Percentiles rank a stretch among this genome's conserved stretches.
These are phyloP conservation scores for Hexamita inflata DNA, from an alignment of 208 protist genomes.

Conservation along the genomic window DNA sequence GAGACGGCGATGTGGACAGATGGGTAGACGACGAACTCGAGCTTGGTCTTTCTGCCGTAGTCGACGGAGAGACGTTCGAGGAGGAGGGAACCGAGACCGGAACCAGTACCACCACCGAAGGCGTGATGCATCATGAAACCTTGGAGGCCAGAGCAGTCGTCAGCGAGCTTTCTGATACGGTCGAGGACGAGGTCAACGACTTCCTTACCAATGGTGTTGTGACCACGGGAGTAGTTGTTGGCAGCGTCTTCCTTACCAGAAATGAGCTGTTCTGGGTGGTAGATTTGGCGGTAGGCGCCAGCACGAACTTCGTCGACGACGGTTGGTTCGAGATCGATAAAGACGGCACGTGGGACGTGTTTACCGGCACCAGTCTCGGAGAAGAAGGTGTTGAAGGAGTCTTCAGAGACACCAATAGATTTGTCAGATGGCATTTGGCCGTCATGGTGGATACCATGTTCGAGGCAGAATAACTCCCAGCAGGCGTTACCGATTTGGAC, in stretches of 20 bases:
- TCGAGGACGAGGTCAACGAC: slow-evolving; percentile 76
- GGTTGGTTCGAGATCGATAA: slow-evolving; percentile 58
- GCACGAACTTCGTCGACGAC: slow-evolving; percentile 47
- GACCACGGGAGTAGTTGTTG: slow-evolving; percentile 68
- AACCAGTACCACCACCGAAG: slow-evolving; percentile 92
- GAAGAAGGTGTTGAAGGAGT: slow-evolving; percentile 79
- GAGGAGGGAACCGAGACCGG: slow-evolving; percentile 81
- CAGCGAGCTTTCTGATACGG: slow-evolving; percentile 79
- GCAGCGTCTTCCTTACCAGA: slow-evolving; percentile 57
- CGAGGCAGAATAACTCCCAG: slow-evolving; percentile 72
- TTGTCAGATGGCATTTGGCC: slow-evolving; percentile 66
- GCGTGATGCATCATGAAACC: slow-evolving; percentile 93
- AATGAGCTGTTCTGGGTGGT: slow-evolving; percentile 54
- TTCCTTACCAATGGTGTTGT: slow-evolving; percentile 91
- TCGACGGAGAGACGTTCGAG: slow-evolving; percentile 83
- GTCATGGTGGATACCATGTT: slow-evolving; percentile 60
- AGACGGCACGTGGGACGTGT: slow-evolving; percentile 47
- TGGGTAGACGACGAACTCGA: slow-evolving; percentile 53
- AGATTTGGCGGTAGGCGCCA: slow-evolving; percentile 50
- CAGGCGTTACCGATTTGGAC: slow-evolving; percentile 84
- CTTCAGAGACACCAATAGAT: slow-evolving; percentile 59
- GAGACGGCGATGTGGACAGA: slow-evolving; percentile 31
- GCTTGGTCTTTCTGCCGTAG: slow-evolving; percentile 75
- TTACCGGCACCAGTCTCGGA: slow-evolving; percentile 62
- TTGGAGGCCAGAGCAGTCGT: slow-evolving; percentile 88